phyloP scores from a whole-genome alignment of 441 rosid genomes.

The Populus hybrid region DNA sequence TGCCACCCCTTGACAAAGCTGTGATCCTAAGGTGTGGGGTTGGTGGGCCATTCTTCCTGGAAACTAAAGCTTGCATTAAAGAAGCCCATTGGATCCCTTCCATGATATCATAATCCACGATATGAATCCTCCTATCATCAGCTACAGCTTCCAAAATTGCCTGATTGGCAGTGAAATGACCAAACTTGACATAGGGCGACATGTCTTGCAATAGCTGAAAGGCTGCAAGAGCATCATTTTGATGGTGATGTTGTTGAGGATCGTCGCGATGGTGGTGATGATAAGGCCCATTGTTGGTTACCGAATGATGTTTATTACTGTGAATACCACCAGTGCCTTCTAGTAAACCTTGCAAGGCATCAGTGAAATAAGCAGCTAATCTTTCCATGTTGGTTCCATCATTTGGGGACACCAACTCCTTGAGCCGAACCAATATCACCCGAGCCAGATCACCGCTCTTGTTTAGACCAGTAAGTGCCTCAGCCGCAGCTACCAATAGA shows the following conservation, averaged over 20 bases:
- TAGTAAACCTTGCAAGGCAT: slow-evolving; percentile 55
- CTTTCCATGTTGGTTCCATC: slow-evolving; percentile 77
- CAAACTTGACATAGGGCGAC: slow-evolving; percentile 75
- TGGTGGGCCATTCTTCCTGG: slow-evolving; percentile 47
- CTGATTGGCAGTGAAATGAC: slow-evolving; percentile 77
- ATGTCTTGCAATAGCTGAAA: slow-evolving; percentile 72
- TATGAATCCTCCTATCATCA: slow-evolving; percentile 54
- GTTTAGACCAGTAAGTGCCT: slow-evolving; percentile 58
- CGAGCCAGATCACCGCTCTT: slow-evolving; percentile 67
- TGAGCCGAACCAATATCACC: slow-evolving; percentile 90
- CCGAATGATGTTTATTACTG: slow-evolving; percentile 13
- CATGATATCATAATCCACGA: slow-evolving; percentile 72
- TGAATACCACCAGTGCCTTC: slow-evolving; percentile 33
- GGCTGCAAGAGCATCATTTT: slow-evolving; percentile 54
- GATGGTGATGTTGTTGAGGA: slow-evolving; percentile 26
- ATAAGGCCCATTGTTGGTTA: slow-evolving; percentile 18
- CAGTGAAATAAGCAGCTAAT: slow-evolving; percentile 68
- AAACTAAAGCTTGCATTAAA: slow-evolving; percentile 69
- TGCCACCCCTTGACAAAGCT: slow-evolving; percentile 52
- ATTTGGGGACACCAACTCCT: slow-evolving; percentile 65
- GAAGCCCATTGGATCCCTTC: slow-evolving; percentile 91
- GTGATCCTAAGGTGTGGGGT: slow-evolving; percentile 73
- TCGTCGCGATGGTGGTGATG: slow-evolving; percentile 22
- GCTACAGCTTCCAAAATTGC: slow-evolving; percentile 67
- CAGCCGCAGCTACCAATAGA: slow-evolving; percentile 80